Base-by-base conservation (phyloP, 1,139 yeast genomes). In the Hansenula lynferdii region DNA sequence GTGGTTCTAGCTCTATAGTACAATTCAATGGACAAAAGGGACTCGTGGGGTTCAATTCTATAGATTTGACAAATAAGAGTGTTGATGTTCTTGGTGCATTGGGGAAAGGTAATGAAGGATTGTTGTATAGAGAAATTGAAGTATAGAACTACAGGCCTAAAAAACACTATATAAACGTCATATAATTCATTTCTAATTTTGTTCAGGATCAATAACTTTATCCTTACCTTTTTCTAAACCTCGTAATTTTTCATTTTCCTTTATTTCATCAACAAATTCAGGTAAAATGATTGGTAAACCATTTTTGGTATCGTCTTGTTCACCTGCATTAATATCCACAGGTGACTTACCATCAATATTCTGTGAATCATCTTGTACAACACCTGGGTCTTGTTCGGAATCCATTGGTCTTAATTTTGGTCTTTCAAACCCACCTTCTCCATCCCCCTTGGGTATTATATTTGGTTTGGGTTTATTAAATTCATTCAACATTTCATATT, bases 1-100 rank as follows among this genome's bases (percentile, higher is more conserved):
- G 85, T 0, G 95, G 96, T 1, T 72, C 87, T 1, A 74, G 84
- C 6, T 60, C 72, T 11, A 75, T 83, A 7, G 60, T 75, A 37
- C 70, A 72, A 44, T 80, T 81, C 48, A 67, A 65, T 40, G 72
- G 72, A 7, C 41, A 42, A 10, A 33, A 37, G 5, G 57, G 55
- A 3, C 56, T 54, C 0, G 46, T 58, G 4, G 64, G 63, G 20
- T 49, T 49, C 20, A 36, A 44, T 7, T 23, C 44, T 11, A 23
- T 54, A 5, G 67, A 64, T 41, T 45, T 60, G 6, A 48, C 57
- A 1, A 79, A 78, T 49, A 60, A 66, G 6, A 75, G 80, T 49
- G 82, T 82, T 6, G 61, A 65, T 3, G 62, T 80, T 1, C 49
- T 64, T 8, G 86, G 86, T 0, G 64, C 71, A 26, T 58, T 83